phyloP scores from a whole-genome alignment of 2,329 filamentous ascomycete genomes.

The Chalara sp. region DNA sequence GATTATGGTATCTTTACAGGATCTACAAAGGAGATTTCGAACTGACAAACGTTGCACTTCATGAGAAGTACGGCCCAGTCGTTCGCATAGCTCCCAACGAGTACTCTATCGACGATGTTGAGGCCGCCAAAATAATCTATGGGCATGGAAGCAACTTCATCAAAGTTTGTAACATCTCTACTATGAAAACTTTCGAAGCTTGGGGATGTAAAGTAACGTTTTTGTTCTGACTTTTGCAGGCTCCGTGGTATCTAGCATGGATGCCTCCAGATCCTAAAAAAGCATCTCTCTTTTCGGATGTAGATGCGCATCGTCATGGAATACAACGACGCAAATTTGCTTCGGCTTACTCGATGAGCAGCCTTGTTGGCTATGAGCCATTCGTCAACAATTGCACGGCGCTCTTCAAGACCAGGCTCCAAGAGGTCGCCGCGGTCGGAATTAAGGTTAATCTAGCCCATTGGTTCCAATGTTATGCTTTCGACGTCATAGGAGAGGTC shows the following conservation, averaged over 20 bases:
- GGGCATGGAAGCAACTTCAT: constrained; percentile 32
- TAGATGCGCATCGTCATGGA: constrained; percentile 30
- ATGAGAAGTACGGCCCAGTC: constrained; percentile 39
- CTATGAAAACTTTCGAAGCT: neutral
- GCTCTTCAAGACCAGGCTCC: constrained; percentile 32
- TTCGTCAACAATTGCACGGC: constrained; percentile 41
- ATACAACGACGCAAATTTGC: constrained; percentile 34
- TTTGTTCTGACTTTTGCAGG: constrained; percentile 14
- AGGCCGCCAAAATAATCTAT: constrained; percentile 36
- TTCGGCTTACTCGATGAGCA: constrained; percentile 40
- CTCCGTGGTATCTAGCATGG: constrained; percentile 20
- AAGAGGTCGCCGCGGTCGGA: constrained; percentile 27
- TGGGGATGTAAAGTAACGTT: constrained; percentile 10
- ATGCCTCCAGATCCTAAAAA: constrained; percentile 13
- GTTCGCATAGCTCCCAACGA: constrained; percentile 43
- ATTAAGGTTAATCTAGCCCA: constrained; percentile 32
- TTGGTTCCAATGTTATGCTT: constrained; percentile 41
- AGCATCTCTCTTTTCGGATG: constrained; percentile 27
- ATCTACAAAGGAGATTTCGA: constrained; percentile 15
- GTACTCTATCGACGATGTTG: constrained; percentile 37
- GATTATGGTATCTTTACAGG: constrained; percentile 35
- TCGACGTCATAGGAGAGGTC: constrained; percentile 46
- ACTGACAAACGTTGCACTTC: constrained; percentile 24
- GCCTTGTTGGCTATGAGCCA: constrained; percentile 39
- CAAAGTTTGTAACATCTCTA: constrained; percentile 12